phyloP scores from a whole-genome alignment of 805 yeast genomes.

The Millerozyma miso region DNA sequence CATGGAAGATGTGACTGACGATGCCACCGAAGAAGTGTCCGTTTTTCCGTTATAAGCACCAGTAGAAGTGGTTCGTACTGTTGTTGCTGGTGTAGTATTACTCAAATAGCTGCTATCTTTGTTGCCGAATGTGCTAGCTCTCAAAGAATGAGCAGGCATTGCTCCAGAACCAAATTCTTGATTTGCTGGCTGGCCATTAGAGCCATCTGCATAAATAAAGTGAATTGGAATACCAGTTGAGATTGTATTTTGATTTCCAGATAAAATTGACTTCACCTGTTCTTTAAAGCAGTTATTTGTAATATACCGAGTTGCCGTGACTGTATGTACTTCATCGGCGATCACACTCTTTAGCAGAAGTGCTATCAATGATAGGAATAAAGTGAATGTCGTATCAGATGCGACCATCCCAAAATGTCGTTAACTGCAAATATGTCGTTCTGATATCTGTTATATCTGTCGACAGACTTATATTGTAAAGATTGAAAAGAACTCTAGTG shows the following conservation, averaged over 20 bases:
- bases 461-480: neutral
- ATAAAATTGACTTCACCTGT: conserved; percentile 14
- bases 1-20: neutral
- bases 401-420: neutral
- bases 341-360: neutral
- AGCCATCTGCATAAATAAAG: conserved; percentile 21
- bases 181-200: neutral
- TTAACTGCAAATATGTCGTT: neutral
- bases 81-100: neutral
- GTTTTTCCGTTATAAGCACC: neutral
- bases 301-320: conserved; percentile 24
- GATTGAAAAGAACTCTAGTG: neutral
- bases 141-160: neutral
- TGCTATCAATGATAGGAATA: neutral
- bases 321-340: conserved; percentile 15
- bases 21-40: neutral
- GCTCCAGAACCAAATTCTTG: conserved; percentile 1
- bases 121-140: neutral
- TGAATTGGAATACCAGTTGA: conserved; percentile 28
- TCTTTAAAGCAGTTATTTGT: conserved; percentile 19
- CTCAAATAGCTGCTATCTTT: neutral
- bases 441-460: neutral
- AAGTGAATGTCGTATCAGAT: neutral
- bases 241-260: conserved; percentile 13
- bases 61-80: neutral